Conservation (phyloP, 2,329 filamentous ascomycete genomes). For the Penicillium sumatraense region DNA sequence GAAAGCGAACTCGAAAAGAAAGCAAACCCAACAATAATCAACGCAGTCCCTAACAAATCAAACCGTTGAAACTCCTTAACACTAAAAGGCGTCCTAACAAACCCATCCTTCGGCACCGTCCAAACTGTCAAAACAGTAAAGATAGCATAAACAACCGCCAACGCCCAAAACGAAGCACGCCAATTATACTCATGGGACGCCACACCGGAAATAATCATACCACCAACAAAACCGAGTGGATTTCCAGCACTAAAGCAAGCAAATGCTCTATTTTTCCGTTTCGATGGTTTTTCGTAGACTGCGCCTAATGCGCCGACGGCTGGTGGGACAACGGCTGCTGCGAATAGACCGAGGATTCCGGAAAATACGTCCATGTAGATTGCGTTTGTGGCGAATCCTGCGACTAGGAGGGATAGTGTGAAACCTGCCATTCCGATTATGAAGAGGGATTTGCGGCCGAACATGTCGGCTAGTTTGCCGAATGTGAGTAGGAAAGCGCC, state of each 20-base stretch:
- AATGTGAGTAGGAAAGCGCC: slow-evolving; percentile 70
- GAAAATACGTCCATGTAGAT: slow-evolving; percentile 66
- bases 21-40: slow-evolving; percentile 68
- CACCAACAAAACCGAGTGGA: slow-evolving; percentile 61
- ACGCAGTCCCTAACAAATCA: slow-evolving; percentile 63
- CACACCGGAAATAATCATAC: slow-evolving; percentile 65
- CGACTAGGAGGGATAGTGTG: slow-evolving; percentile 59
- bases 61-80: slow-evolving; percentile 59
- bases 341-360: slow-evolving; percentile 67
- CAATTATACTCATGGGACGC: slow-evolving; percentile 66
- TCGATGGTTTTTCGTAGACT: slow-evolving; percentile 64
- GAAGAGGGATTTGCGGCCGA: slow-evolving; percentile 67
- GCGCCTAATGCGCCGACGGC: slow-evolving; percentile 68
- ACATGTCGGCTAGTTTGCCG: slow-evolving; percentile 67
- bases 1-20: slow-evolving; percentile 67
- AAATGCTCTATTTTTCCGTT: slow-evolving; percentile 68
- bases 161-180: slow-evolving; percentile 65
- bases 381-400: slow-evolving; percentile 63
- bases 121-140: slow-evolving; percentile 63
- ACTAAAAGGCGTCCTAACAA: slow-evolving; percentile 50
- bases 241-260: slow-evolving; percentile 66
- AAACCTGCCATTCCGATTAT: slow-evolving; percentile 64
- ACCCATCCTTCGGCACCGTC: slow-evolving; percentile 63
- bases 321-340: slow-evolving; percentile 66
- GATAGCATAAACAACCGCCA: slow-evolving; percentile 67